Conservation (phyloP, 2,329 filamentous ascomycete genomes). For the Camptophora hylomeconis region DNA sequence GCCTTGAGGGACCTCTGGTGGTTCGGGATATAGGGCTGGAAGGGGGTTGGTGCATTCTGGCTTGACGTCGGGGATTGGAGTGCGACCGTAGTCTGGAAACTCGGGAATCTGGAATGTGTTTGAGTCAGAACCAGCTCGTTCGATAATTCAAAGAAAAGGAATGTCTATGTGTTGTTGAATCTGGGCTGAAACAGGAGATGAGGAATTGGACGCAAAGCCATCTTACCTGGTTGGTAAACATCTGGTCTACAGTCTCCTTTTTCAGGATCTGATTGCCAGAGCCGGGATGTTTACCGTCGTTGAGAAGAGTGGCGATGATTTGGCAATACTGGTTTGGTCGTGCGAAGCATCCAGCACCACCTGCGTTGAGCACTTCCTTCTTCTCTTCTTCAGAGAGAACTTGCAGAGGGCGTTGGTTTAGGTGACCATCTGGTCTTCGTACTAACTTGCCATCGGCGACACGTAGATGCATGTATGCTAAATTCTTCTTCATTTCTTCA, state of each 20-base stretch:
- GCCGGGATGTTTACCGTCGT: conserved; percentile 47
- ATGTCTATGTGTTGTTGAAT: conserved; percentile 25
- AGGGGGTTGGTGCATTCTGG: conserved; percentile 36
- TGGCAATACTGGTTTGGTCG: conserved; percentile 47
- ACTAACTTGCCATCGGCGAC: conserved; percentile 25
- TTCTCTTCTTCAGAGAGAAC: conserved; percentile 31
- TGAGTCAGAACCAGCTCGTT: conserved; percentile 39
- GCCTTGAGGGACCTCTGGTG: conserved; percentile 42
- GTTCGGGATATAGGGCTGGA: conserved; percentile 40
- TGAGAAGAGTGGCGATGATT: conserved; percentile 47
- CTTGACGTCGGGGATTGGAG: conserved; percentile 33
- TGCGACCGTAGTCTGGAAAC: conserved; percentile 40
- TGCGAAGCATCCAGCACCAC: conserved; percentile 50
- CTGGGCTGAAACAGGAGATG: neutral
- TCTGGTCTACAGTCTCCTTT: conserved; percentile 44
- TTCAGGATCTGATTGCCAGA: conserved; percentile 44
- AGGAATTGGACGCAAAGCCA: conserved; percentile 13
- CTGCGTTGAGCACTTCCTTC: conserved; percentile 40
- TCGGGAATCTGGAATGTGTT: conserved; percentile 47
- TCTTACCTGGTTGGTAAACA: conserved; percentile 48
- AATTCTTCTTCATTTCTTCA: conserved; percentile 37
- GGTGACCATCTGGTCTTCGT: conserved; percentile 33
- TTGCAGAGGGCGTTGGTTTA: conserved; percentile 33
- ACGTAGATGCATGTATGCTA: conserved; percentile 46
- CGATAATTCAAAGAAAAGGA: conserved; percentile 30